These are phyloP conservation scores for Cajanus cajan DNA, from an alignment of 306 rosid species.

Conservation along the genomic window DNA sequence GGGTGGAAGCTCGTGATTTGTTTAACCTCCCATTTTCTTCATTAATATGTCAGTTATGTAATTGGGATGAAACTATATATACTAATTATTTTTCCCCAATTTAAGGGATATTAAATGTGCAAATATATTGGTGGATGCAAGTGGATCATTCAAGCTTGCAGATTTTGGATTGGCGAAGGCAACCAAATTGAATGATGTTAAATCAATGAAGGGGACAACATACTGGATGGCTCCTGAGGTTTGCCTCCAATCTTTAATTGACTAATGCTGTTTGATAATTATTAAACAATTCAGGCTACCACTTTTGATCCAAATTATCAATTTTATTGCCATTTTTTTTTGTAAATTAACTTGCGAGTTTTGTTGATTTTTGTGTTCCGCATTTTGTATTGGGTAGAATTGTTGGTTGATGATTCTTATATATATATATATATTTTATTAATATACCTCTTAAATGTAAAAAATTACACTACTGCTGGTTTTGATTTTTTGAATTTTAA, in stretches of 20 bases:
- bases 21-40: neutral
- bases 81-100: constrained; percentile 22
- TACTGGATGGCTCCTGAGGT: constrained; percentile 99
- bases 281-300: neutral
- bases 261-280: neutral
- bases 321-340: neutral
- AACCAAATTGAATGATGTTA: constrained; percentile 72
- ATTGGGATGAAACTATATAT: constrained; percentile 18
- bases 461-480: constrained; percentile 20
- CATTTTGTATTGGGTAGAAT: constrained; percentile 1
- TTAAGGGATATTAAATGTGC: constrained; percentile 96
- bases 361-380: constrained; percentile 4
- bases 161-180: constrained; percentile 99
- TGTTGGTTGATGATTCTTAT: constrained; percentile 10
- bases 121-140: constrained; percentile 87
- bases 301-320: neutral
- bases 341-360: neutral
- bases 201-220: constrained; percentile 83
- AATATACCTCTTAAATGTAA: neutral
- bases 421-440: neutral
- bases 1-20: constrained; percentile 16
- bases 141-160: constrained; percentile 93
- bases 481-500: constrained; percentile 20
- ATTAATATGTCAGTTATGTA: neutral
- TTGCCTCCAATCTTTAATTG: constrained; percentile 39